phyloP scores from a whole-genome alignment of 371 early-diverging fungal species.

The Circinella minor region DNA sequence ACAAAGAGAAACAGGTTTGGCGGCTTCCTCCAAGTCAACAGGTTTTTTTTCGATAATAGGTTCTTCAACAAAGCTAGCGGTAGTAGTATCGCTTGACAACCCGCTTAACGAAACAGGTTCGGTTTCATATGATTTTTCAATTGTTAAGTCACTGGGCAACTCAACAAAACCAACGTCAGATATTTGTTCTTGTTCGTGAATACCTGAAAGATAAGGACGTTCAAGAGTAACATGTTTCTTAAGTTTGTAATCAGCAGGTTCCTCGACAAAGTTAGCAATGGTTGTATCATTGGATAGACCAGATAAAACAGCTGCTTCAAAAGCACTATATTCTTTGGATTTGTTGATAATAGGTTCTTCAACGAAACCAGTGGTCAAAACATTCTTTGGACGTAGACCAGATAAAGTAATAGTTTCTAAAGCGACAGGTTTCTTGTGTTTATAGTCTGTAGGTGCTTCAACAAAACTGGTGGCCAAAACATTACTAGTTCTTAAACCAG shows the following conservation, averaged over 20 bases:
- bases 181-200: background rate
- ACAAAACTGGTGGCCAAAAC: background rate
- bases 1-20: slow-evolving; percentile 7
- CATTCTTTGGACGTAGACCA: background rate
- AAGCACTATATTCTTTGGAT: background rate
- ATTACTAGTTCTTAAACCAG: background rate
- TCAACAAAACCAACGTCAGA: slow-evolving; percentile 8
- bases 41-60: slow-evolving; percentile 6
- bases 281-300: background rate
- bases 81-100: background rate
- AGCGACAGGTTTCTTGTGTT: background rate
- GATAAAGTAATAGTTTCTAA: background rate
- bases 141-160: background rate
- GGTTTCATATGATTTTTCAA: background rate
- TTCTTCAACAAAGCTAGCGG: slow-evolving; percentile 8
- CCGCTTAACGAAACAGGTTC: background rate
- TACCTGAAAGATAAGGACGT: background rate
- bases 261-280: background rate
- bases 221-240: slow-evolving; percentile 1
- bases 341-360: background rate
- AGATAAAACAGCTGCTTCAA: slow-evolving; percentile 2
- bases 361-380: background rate
- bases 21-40: background rate
- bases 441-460: background rate
- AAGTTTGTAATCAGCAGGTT: background rate